phyloP scores from a whole-genome alignment of 805 yeast genomes.

The Grigorovia yakushimaensis region DNA sequence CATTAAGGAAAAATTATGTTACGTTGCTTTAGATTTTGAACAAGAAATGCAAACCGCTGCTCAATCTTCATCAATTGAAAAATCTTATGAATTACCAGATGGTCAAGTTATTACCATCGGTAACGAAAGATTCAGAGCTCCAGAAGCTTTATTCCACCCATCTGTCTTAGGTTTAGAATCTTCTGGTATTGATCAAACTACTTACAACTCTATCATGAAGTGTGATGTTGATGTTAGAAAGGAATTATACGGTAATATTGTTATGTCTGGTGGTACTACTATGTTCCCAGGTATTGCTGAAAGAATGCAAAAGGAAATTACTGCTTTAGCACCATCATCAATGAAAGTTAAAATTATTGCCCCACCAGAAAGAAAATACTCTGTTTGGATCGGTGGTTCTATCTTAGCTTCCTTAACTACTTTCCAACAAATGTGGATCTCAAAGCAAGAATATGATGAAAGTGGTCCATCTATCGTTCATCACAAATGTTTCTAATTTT shows the following conservation, averaged over 20 bases:
- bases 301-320: conserved; percentile 99
- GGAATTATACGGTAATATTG: conserved; percentile 98
- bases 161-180: conserved; percentile 83
- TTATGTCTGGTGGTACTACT: conserved; percentile 99
- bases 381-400: conserved; percentile 99
- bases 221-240: conserved; percentile 98
- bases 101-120: conserved; percentile 99
- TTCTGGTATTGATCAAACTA: conserved; percentile 98
- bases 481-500: conserved; percentile 39
- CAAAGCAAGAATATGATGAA: conserved; percentile 99
- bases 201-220: conserved; percentile 70
- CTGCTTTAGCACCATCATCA: conserved; percentile 98
- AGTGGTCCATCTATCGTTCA: conserved; percentile 97
- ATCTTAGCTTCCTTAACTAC: conserved; percentile 96
- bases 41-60: conserved; percentile 99
- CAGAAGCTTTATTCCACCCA: conserved; percentile 99
- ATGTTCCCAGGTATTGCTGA: conserved; percentile 99
- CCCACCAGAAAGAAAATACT: conserved; percentile 98
- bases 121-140: conserved; percentile 99
- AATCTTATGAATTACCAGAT: conserved; percentile 98
- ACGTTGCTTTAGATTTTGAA: conserved; percentile 97
- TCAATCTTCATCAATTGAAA: conserved; percentile 95
- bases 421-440: conserved; percentile 99
- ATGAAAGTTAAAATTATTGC: conserved; percentile 99
- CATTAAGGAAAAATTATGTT: conserved; percentile 97